phyloP scores from a whole-genome alignment of 768 basidiomycete genomes.

The Rhodosporidiobolus odoratus region DNA sequence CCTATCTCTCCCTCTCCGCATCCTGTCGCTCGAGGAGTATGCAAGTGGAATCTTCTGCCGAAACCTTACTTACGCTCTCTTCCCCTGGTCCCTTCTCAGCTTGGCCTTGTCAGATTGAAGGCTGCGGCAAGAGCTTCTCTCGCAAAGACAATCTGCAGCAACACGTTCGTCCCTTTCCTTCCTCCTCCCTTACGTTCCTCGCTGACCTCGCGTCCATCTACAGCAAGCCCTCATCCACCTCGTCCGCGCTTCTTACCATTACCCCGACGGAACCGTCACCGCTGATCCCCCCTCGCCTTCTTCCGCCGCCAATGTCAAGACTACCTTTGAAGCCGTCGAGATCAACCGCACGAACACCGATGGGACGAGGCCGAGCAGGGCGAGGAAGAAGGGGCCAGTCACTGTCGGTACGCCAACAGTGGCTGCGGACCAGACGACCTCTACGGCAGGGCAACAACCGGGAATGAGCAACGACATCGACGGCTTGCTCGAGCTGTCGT shows the following conservation, averaged over 20 bases:
- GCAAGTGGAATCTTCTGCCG: neutral
- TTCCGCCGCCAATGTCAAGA: neutral
- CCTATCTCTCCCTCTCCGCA: neutral
- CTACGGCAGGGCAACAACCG: too few relatives aligned
- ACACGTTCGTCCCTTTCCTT: neutral
- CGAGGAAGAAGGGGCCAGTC: too few relatives aligned
- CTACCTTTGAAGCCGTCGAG: conserved; percentile 20
- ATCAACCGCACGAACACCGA: conserved; percentile 4
- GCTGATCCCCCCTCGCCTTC: conserved; percentile 20
- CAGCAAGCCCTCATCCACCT: conserved; percentile 31
- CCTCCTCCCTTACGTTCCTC: neutral
- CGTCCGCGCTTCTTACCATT: conserved; percentile 21
- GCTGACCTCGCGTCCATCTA: neutral
- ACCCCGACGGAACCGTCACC: conserved; percentile 18
- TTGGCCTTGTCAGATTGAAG: conserved; percentile 62
- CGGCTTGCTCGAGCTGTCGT: too few relatives aligned
- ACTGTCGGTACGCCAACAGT: too few relatives aligned
- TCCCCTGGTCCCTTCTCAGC: conserved; percentile 50
- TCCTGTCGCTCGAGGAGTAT: neutral
- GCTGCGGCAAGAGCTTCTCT: conserved; percentile 71
- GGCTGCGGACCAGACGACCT: too few relatives aligned
- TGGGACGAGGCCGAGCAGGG: neutral
- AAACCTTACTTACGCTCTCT: neutral
- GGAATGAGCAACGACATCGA: too few relatives aligned
- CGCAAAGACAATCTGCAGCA: conserved; percentile 72